Evolutionary conservation across 2,329 filamentous ascomycete genomes (phyloP), one percentile per base, ranked within the genome.

Genomic region (Aquanectria penicillioides): DNA sequence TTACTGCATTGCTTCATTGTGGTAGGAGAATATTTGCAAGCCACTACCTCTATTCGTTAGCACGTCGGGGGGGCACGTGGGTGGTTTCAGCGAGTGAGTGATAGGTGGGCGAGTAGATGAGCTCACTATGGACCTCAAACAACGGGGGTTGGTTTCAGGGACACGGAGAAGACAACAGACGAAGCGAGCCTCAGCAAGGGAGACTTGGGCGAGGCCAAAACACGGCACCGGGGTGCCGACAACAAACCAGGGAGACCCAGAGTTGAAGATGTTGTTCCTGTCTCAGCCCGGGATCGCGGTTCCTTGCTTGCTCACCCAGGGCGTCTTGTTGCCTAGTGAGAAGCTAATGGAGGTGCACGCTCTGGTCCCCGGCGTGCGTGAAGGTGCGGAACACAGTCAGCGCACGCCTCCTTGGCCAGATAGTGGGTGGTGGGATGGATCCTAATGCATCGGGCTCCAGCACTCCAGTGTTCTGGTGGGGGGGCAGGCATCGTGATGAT

Each of bases 401-500:
- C 54, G 25, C 31, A 50, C 25, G 13, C 17, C 38, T 26, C 15
- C 9, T 49, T 9, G 40, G 20, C 11, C 7, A 25, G 37, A 15
- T 13, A 22, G 46, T 13, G 36, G 17, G 52, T 62, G 50, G 56
- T 28, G 11, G 38, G 52, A 47, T 63, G 59, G 57, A 57, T 47
- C 49, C 31, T 49, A 29, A 47, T 60, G 40, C 60, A 51, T 57
- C 51, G 29, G 46, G 57, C 49, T 31, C 40, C 44, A n/a, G n/a
- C n/a, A n/a, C n/a, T n/a, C n/a, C n/a, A n/a, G n/a, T n/a, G n/a
- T n/a, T n/a, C n/a, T n/a, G 40, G 43, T 37, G 40, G 47, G 43
- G 44, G 52, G 44, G 49, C 18, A 49, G 28, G 26, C 26, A 46
- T 46, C 41, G 17, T n/a, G 41, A 53, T 52, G 33, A 23, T 11